These are phyloP conservation scores for Aegilops tauschii DNA, from an alignment of 176 grass and related monocot species.

Conservation along the genomic window DNA sequence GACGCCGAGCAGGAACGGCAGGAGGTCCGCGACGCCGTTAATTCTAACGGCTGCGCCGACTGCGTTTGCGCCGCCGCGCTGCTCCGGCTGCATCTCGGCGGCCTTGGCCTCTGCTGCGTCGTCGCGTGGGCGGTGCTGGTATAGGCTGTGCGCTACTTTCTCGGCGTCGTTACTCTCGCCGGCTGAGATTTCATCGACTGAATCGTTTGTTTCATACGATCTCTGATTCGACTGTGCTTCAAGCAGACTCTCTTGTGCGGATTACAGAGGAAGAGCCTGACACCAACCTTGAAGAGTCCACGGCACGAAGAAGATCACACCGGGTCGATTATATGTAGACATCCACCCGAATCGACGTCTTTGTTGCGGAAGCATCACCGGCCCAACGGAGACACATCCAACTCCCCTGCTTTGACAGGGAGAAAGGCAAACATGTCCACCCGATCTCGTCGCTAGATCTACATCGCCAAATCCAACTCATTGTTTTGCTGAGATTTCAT, in stretches of 20 bases:
- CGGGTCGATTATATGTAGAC: not conserved
- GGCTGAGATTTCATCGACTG: not conserved
- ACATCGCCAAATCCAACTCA: not conserved
- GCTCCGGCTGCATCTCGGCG: not conserved
- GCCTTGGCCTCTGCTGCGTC: not conserved
- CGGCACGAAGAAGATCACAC: not conserved
- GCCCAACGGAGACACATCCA: not conserved
- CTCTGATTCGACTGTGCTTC: not conserved
- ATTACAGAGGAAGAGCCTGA: not conserved
- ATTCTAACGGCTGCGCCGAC: not conserved
- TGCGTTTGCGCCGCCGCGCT: not conserved
- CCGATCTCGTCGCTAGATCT: not conserved
- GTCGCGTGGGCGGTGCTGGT: not conserved
- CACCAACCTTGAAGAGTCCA: not conserved
- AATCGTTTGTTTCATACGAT: not conserved
- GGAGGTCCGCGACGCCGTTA: not conserved
- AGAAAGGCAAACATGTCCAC: not conserved
- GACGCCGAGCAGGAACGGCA: not conserved
- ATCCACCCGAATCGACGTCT: not conserved
- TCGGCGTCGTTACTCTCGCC: too few relatives aligned
- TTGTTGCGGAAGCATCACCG: not conserved
- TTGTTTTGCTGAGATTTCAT: too few relatives aligned
- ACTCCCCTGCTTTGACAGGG: not conserved
- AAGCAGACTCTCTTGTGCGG: too few relatives aligned
- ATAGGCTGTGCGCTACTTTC: not conserved